Base-by-base conservation (phyloP, 208 protist species). In the Crithidia bombi region DNA sequence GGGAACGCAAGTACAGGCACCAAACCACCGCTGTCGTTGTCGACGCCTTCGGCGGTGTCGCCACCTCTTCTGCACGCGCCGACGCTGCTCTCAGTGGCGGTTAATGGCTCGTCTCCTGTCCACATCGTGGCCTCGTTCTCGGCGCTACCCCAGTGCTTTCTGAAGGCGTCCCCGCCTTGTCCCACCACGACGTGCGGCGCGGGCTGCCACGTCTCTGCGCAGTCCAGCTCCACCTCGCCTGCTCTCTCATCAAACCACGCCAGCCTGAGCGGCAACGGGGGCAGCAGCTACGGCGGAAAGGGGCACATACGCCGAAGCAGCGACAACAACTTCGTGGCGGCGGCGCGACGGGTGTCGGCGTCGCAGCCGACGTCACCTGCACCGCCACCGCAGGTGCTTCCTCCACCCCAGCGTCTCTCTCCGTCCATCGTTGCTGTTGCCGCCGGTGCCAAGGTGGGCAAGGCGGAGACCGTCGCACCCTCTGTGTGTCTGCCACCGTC, bases 171-270 rank as follows among this genome's bases (percentile, higher is more conserved):
- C 1, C 46, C 44, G 32, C 61, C n/a, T n/a, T n/a, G 61, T 1
- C 61, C 61, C 17, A 47, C 61, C 30, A 66, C 61, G 46, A 66
- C 61, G 2, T 66, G 61, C 47, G 46, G 33, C 46, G 44, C 32
- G 17, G 61, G 46, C 28, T 46, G 61, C 3, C 61, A 47, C 1
- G 33, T 56, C 3, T 66, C 61, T 0, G 17, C 6, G 5, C 61
- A 56, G n/a, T 46, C 46, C 15, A 43, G 35, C 44, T 3, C 33
- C 1, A 47, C 61, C n/a, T 43, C 46, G 11, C n/a, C n/a, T 2
- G 19, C n/a, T 12, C 17, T 38, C 46, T 39, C 59, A 0, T n/a
- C 44, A 14, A 35, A 4, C 3, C 17, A 66, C 46, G 28, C 0
- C n/a, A 66, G 19, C 33, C 46, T 56, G 33, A 43, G 35, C 61